Evolutionary conservation across 2,329 filamentous ascomycete species (phyloP), one percentile per base, ranked within the genome.

Genomic region (Alternaria infectoria): DNA sequence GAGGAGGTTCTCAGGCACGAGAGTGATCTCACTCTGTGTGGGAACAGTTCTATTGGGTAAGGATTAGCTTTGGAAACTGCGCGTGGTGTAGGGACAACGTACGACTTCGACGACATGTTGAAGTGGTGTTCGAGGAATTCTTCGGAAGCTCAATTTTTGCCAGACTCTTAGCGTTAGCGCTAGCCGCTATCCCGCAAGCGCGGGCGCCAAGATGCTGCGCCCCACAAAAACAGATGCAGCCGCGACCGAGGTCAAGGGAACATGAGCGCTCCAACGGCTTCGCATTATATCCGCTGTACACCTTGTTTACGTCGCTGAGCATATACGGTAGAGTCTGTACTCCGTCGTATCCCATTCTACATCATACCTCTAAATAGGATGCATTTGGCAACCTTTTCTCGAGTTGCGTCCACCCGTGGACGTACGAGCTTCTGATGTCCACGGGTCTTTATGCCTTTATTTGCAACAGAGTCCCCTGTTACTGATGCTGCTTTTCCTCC

Each of bases 1-100:
- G 85, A 99, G 90, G 81, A 99, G 93, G 79, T 96, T 99, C 93
- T 99, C 96, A 77, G 96, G 96, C 82, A 98, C 93, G 83, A 98
- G 88, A 83, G 55, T 62, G 44, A 99, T 90, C 84, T 98, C 92
- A 84, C 97, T 93, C 85, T 94, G 86, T 84, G 93, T 97, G 76
- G 96, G 93, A 81, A 97, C 92, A 86, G 90, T 90, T 86, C 93
- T 97, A 82, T 80, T 82, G 47, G 57, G 26, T 45, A 58, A 49
- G 9, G 5, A 25, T 70, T 61, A 70, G 68, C 50, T 56, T 43
- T 15, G 55, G 52, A 46, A 25, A 87, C 92, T 90, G 92, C 83
- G 46, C 12, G 54, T 36, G 36, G 40, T 32, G 50, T 43, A 28
- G 36, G 47, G 59, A 13, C 9, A 86, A 90, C 89, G 86, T 87